Evolutionary conservation across 306 rosid species (phyloP).

Genomic region (Lathyrus sativus): DNA sequence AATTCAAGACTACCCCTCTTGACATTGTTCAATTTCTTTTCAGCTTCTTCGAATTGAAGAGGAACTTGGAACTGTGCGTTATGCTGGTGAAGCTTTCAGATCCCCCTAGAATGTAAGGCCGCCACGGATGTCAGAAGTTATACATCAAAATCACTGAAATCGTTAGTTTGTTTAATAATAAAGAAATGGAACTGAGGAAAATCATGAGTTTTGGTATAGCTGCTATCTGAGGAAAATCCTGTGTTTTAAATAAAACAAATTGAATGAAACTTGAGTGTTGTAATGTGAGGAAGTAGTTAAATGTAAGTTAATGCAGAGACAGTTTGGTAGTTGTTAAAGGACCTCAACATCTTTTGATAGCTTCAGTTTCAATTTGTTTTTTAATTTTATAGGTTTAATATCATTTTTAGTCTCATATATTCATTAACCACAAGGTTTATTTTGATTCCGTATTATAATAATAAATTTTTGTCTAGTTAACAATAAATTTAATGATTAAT

Average conservation of each 20-base stretch:
- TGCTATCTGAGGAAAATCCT: slow-evolving; percentile 2
- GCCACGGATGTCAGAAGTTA: slow-evolving; percentile 2
- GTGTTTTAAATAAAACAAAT: slow-evolving; percentile 36
- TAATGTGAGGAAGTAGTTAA: slow-evolving; percentile 21
- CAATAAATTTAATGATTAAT: too few species aligned
- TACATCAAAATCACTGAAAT: slow-evolving; percentile 18
- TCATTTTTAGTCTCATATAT: too few species aligned
- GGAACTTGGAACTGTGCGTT: slow-evolving; percentile 87
- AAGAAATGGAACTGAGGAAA: slow-evolving; percentile 25
- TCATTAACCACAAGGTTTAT: too few species aligned
- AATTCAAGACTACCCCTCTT: neutral
- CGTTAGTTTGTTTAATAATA: slow-evolving; percentile 15
- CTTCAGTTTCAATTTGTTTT: too few species aligned
- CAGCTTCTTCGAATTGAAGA: slow-evolving; percentile 99
- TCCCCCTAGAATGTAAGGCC: slow-evolving; percentile 54
- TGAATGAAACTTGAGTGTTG: slow-evolving; percentile 23
- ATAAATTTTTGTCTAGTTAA: too few species aligned
- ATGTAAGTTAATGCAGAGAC: slow-evolving; percentile 32
- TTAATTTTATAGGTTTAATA: too few species aligned
- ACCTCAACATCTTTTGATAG: too few species aligned
- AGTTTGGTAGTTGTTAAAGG: neutral
- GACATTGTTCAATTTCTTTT: slow-evolving; percentile 38
- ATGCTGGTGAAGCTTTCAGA: slow-evolving; percentile 93
- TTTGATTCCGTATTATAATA: too few species aligned
- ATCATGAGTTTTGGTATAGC: slow-evolving; percentile 35